phyloP scores from a whole-genome alignment of 495 filamentous ascomycete genomes.

The Daldinia caldariorum region DNA sequence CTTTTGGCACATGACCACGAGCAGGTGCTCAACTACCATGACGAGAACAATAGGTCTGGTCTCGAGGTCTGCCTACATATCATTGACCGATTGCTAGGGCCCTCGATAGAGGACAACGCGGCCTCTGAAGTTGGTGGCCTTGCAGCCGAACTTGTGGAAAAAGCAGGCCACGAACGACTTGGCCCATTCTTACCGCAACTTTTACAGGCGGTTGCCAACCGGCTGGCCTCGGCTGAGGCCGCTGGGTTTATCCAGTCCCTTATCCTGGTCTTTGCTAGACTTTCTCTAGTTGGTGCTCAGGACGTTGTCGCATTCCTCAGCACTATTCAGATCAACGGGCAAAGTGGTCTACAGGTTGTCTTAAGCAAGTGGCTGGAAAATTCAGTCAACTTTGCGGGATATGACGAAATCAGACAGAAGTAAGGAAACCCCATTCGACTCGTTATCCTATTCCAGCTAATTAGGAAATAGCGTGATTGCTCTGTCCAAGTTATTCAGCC shows the following conservation, averaged over 20 bases:
- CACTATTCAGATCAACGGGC: slow-evolving; percentile 76
- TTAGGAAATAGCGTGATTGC: slow-evolving; percentile 75
- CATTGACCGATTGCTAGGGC: slow-evolving; percentile 89
- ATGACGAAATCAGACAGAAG: slow-evolving; percentile 97
- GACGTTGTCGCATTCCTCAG: slow-evolving; percentile 93
- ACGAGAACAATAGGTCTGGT: slow-evolving; percentile 79
- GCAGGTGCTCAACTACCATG: slow-evolving; percentile 84
- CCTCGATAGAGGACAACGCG: slow-evolving; percentile 83
- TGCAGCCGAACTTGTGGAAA: slow-evolving; percentile 94
- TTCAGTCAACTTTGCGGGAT: slow-evolving; percentile 93
- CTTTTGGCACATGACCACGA: slow-evolving; percentile 87
- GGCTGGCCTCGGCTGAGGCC: slow-evolving; percentile 80
- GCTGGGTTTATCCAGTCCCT: slow-evolving; percentile 88
- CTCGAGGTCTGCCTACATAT: slow-evolving; percentile 89
- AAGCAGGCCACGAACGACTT: slow-evolving; percentile 85
- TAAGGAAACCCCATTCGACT: slow-evolving; percentile 50
- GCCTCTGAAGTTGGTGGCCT: slow-evolving; percentile 96
- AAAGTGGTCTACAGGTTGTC: slow-evolving; percentile 86
- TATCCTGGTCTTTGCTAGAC: slow-evolving; percentile 92
- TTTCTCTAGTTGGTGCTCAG: slow-evolving; percentile 81
- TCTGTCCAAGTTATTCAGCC: slow-evolving; percentile 84
- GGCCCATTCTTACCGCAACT: slow-evolving; percentile 90
- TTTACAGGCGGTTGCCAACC: slow-evolving; percentile 88
- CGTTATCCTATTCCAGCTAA: slow-evolving; percentile 49
- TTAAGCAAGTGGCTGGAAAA: slow-evolving; percentile 96